Base-by-base conservation (phyloP, 257 asterid genomes). In the Lavandula angustifolia region DNA sequence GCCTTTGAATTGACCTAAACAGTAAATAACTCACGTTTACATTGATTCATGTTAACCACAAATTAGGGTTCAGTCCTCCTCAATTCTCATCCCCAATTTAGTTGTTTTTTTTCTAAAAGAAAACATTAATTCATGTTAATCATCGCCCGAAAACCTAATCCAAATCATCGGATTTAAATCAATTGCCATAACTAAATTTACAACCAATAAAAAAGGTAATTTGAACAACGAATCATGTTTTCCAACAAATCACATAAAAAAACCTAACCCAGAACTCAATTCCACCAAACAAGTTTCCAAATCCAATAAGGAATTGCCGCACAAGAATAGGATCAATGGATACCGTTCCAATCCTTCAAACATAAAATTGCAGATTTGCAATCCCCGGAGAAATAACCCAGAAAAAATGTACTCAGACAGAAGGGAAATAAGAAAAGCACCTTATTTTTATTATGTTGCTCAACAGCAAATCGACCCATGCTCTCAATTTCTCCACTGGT, bases 381-480 rank as follows among this genome's bases (percentile, higher is more conserved):
- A 18, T 46, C n/a, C n/a, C 40, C 46, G 3, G 52, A 57, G 5
- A 49, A 40, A 3, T 52, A 48, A 4, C 17, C 56, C 37, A 7
- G 67, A 14, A 22, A 3, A 66, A 31, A 4, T 31, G 55, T 6
- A 6, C 1, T 7, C 9, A 40, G 14, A 34, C 5, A 50, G 1
- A 44, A 13, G 2, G 7, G 51, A 63, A n/a, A 7, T 11, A 29
- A 69, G 46, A 40, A 17, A 43, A 49, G 0, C 2, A 81, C 86
- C 84, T 77, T 72, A 32, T 79, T 73, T 16, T 53, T 75, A 65
- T 84, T 84, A 65, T 81, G 77, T 47, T 81, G 70, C 54, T 74
- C 68, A 57, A 84, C 84, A 50, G 87, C 85, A 43, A 79, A 84
- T 18, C 87, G 80, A 3, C 80, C 85, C 9, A 84, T 53, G 44